Evolutionary conservation across 805 yeast genomes (phyloP).

Genomic region (Allodekkera sacchari): DNA sequence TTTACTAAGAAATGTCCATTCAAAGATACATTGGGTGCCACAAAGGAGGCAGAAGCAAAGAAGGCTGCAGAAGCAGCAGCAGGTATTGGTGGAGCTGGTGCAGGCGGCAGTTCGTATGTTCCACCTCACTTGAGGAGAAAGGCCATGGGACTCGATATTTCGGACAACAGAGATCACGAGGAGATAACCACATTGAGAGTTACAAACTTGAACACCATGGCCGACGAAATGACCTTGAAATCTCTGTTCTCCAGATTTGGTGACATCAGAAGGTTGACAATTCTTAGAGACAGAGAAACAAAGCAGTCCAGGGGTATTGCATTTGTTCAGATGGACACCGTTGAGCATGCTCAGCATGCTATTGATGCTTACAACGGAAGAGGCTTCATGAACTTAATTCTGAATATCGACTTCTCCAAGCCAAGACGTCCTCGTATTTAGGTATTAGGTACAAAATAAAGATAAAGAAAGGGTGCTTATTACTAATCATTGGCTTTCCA

Average conservation of each 20-base stretch:
- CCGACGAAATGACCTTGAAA: constrained; percentile 74
- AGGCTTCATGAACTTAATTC: constrained; percentile 86
- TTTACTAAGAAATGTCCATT: constrained; percentile 93
- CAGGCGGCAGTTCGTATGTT: constrained; percentile 37
- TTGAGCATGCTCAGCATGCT: constrained; percentile 67
- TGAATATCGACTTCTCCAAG: constrained; percentile 56
- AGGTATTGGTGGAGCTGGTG: constrained; percentile 12
- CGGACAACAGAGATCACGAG: constrained; percentile 60
- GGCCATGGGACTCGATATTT: constrained; percentile 23
- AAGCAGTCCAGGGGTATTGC: constrained; percentile 95
- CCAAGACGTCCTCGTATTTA: constrained; percentile 23
- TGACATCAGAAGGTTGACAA: constrained; percentile 62
- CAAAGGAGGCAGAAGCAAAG: constrained; percentile 29
- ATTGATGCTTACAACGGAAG: constrained; percentile 72
- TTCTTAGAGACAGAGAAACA: constrained; percentile 87
- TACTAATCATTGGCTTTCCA: no score
- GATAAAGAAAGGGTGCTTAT: no score
- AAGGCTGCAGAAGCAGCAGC: constrained; percentile 14
- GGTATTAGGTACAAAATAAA: no score
- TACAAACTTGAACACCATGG: constrained; percentile 81
- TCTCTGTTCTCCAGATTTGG: constrained; percentile 65
- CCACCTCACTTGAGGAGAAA: constrained; percentile 52
- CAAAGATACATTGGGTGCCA: constrained; percentile 72
- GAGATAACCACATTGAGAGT: constrained; percentile 84
- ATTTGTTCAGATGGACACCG: constrained; percentile 72